Percentiles rank a stretch among this genome's conserved stretches.
phyloP scores from a whole-genome alignment of 2,329 filamentous ascomycete genomes.

The Fusarium temperatum region DNA sequence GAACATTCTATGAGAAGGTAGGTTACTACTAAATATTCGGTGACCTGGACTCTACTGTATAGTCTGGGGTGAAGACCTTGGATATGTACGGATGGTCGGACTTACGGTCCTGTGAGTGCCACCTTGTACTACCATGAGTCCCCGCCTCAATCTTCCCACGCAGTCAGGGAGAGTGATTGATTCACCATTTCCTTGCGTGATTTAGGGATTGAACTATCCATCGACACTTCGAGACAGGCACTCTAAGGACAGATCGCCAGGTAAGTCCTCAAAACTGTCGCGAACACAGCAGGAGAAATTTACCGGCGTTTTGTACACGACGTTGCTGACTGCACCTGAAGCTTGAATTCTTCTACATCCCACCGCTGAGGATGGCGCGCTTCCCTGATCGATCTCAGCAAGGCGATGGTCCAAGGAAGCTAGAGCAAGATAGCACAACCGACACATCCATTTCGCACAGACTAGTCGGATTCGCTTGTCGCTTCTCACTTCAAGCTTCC shows the following conservation, averaged over 20 bases:
- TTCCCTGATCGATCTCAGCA: too few species aligned
- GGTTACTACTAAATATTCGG: neutral
- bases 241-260: neutral
- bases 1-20: accelerated
- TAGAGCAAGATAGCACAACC: too few species aligned
- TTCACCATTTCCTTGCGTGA: too few species aligned
- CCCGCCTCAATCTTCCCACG: neutral
- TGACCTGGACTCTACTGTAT: neutral
- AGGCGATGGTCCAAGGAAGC: too few species aligned
- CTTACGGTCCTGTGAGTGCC: neutral
- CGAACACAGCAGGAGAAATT: too few species aligned
- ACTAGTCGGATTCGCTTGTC: too few species aligned
- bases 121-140: neutral
- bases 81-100: neutral
- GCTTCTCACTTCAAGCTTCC: too few species aligned
- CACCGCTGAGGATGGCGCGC: too few species aligned
- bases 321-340: too few species aligned
- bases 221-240: neutral
- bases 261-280: neutral
- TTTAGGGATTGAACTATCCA: neutral
- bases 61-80: neutral
- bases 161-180: neutral
- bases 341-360: too few species aligned
- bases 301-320: too few species aligned
- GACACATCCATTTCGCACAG: too few species aligned